phyloP scores from a whole-genome alignment of 768 basidiomycete genomes.

The Leucosporidium yakuticum region DNA sequence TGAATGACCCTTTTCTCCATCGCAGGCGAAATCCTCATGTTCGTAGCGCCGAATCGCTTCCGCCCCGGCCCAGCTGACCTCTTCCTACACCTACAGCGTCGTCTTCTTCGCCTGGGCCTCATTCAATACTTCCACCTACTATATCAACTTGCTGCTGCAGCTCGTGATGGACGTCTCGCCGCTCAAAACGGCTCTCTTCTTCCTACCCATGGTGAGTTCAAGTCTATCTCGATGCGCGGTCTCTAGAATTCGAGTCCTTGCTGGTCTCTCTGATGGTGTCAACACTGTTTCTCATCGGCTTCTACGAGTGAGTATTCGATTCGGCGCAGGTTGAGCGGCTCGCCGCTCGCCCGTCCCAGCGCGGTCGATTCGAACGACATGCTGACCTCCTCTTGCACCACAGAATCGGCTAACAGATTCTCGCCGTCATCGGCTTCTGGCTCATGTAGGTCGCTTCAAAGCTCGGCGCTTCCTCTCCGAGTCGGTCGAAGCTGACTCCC shows the following conservation, averaged over 20 bases:
- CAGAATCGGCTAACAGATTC: constrained; percentile 22
- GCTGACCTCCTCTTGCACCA: too few relatives aligned
- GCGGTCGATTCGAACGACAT: too few relatives aligned
- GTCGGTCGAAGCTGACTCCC: background rate
- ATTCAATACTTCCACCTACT: background rate
- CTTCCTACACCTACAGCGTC: too few relatives aligned
- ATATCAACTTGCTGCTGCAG: constrained; percentile 1
- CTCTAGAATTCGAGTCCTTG: constrained; percentile 13
- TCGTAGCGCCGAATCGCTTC: too few relatives aligned
- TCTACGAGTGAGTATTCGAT: constrained; percentile 32
- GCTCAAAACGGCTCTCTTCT: constrained; percentile 1
- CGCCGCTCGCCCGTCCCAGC: too few relatives aligned
- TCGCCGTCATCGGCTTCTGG: constrained; percentile 29
- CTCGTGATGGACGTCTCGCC: background rate
- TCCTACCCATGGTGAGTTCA: background rate
- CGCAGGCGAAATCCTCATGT: background rate
- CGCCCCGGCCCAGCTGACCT: too few relatives aligned
- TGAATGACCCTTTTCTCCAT: background rate
- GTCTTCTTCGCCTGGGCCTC: background rate
- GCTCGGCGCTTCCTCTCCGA: background rate
- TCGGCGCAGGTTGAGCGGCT: too few relatives aligned
- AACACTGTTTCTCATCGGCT: constrained; percentile 33
- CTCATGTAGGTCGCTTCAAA: background rate
- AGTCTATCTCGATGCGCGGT: background rate
- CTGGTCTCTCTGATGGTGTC: constrained; percentile 38